Conservation (phyloP, 768 basidiomycete genomes). For the Postia placenta region DNA sequence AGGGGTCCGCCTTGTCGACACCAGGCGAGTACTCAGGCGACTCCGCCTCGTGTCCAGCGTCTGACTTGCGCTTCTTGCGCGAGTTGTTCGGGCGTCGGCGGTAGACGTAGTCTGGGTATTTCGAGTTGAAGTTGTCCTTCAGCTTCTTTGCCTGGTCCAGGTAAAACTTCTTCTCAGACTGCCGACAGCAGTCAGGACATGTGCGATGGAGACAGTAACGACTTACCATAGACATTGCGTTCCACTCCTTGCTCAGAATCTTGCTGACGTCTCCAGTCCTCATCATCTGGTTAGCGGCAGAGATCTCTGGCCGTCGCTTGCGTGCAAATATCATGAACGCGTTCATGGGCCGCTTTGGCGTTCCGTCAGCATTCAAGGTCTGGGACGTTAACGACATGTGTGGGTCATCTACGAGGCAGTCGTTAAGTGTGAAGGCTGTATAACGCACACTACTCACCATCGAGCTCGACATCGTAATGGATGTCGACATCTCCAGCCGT, state of each 20-base stretch:
- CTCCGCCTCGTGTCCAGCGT: slow-evolving; percentile 23
- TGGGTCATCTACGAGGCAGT: slow-evolving; percentile 28
- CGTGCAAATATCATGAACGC: slow-evolving; percentile 93
- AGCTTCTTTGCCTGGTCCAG: slow-evolving; percentile 80
- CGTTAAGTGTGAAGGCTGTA: not conserved
- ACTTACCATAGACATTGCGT: slow-evolving; percentile 66
- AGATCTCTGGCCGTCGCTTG: slow-evolving; percentile 74
- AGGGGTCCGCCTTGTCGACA: slow-evolving; percentile 28
- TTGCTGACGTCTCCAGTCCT: slow-evolving; percentile 89
- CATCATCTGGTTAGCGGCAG: slow-evolving; percentile 84
- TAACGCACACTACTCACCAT: slow-evolving; percentile 10
- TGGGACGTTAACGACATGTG: slow-evolving; percentile 59
- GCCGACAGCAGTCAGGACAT: not conserved
- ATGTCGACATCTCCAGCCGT: slow-evolving; percentile 16
- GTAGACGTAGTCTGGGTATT: slow-evolving; percentile 89
- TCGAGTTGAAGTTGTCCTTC: slow-evolving; percentile 80
- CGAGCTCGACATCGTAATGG: slow-evolving; percentile 11
- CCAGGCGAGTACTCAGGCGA: slow-evolving; percentile 25
- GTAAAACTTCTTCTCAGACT: slow-evolving; percentile 85
- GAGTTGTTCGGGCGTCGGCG: slow-evolving; percentile 84
- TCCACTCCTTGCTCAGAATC: slow-evolving; percentile 84
- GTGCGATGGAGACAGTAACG: not conserved
- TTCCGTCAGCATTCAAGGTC: slow-evolving; percentile 80
- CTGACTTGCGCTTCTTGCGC: slow-evolving; percentile 51
- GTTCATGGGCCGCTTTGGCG: slow-evolving; percentile 89